Evolutionary conservation across 495 filamentous ascomycete genomes (phyloP).

Genomic region (Hypomontagnella monticulosa): DNA sequence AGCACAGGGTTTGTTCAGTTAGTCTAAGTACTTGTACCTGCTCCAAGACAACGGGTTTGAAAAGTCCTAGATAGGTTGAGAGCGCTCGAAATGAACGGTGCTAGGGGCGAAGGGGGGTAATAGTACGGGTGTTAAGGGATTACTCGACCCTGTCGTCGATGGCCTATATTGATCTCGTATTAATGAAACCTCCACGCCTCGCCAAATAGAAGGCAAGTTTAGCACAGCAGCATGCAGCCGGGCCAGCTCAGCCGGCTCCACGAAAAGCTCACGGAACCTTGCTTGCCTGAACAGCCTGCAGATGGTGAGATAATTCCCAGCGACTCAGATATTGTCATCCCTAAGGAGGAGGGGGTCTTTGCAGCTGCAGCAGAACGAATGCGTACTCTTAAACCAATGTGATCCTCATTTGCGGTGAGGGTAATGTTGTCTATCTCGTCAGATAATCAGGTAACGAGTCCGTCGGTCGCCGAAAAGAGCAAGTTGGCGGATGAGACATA

Average conservation of each 20-base stretch:
- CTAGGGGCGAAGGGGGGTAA: slow-evolving; percentile 27
- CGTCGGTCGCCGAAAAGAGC: slow-evolving; percentile 10
- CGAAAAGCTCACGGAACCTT: slow-evolving; percentile 28
- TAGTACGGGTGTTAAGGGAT: slow-evolving; percentile 32
- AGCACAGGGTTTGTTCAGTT: slow-evolving; percentile 11
- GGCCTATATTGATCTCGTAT: slow-evolving; percentile 44
- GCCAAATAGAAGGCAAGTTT: slow-evolving; percentile 8
- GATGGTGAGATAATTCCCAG: slow-evolving; percentile 23
- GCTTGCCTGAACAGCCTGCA: slow-evolving; percentile 23
- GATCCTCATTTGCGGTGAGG: slow-evolving; percentile 35
- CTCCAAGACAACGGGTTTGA: neutral
- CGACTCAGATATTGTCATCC: slow-evolving; percentile 25
- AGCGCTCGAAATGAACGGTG: slow-evolving; percentile 3
- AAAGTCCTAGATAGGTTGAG: slow-evolving; percentile 10
- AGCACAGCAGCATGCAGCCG: slow-evolving; percentile 21
- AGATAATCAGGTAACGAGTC: slow-evolving; percentile 12
- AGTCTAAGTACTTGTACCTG: slow-evolving; percentile 17
- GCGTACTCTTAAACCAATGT: slow-evolving; percentile 19
- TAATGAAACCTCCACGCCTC: slow-evolving; percentile 40
- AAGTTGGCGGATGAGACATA: slow-evolving; percentile 17
- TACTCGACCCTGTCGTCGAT: slow-evolving; percentile 38
- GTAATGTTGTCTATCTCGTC: slow-evolving; percentile 11
- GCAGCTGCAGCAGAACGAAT: slow-evolving; percentile 38
- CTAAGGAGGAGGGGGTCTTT: slow-evolving; percentile 8
- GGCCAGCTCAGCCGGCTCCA: slow-evolving; percentile 34